These are phyloP conservation scores for Datura wrightii DNA, from an alignment of 257 asterid species.

Conservation along the genomic window DNA sequence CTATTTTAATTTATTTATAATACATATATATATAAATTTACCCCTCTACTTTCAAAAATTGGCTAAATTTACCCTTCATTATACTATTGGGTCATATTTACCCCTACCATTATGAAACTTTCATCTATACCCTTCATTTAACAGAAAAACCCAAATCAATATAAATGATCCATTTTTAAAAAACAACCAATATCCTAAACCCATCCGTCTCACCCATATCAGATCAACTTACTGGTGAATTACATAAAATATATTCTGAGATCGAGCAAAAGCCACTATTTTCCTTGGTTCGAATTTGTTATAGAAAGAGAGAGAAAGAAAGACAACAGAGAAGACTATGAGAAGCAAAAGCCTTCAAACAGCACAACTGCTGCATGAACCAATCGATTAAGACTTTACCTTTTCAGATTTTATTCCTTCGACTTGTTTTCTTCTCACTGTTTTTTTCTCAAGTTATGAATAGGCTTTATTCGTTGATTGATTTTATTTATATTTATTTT, in stretches of 20 bases:
- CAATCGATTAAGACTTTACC: neutral
- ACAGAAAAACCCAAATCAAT: no score
- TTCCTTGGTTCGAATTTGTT: neutral
- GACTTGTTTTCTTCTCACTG: neutral
- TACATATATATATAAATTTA: no score
- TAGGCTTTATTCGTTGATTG: neutral
- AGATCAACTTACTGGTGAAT: neutral
- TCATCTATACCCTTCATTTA: no score
- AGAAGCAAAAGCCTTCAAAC: constrained; percentile 20
- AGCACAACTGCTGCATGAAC: neutral
- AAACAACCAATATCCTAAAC: no score
- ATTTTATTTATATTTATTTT: neutral
- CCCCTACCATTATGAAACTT: no score
- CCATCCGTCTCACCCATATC: no score
- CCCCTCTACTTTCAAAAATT: no score
- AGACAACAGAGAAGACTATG: constrained; percentile 19
- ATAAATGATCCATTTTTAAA: no score
- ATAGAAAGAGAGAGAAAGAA: neutral
- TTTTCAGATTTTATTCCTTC: constrained; percentile 12
- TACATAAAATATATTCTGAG: constrained; percentile 21
- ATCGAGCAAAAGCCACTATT: constrained; percentile 26
- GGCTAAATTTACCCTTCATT: no score
- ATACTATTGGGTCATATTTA: no score
- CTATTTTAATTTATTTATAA: no score
- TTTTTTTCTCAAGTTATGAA: neutral